These are phyloP conservation scores for Pseudovirgaria hyperparasitica DNA, from an alignment of 2,329 filamentous ascomycete genomes.

Conservation along the genomic window DNA sequence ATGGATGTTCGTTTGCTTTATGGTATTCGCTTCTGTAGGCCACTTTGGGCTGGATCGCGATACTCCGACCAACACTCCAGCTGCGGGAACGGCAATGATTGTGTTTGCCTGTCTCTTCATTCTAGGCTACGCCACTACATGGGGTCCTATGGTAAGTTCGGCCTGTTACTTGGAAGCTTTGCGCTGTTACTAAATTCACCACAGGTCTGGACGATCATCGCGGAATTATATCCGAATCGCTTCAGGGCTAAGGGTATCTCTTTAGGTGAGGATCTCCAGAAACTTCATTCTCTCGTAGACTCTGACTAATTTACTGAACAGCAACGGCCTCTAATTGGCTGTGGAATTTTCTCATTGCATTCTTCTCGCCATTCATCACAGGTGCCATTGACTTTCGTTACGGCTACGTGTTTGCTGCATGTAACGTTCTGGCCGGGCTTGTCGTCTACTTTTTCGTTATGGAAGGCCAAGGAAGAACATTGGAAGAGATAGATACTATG, in stretches of 20 bases:
- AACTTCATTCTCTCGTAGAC: no score
- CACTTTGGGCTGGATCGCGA: conserved; percentile 22
- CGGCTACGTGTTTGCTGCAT: conserved; percentile 26
- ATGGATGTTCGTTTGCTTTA: conserved; percentile 41
- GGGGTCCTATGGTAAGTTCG: conserved; percentile 17
- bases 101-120: conserved; percentile 25
- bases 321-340: conserved; percentile 23
- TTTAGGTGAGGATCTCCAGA: no score
- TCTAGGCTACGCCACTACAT: conserved; percentile 21
- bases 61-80: conserved; percentile 10
- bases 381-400: conserved; percentile 25
- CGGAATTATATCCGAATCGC: conserved; percentile 19
- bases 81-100: conserved; percentile 19
- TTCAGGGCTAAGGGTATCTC: conserved; percentile 21
- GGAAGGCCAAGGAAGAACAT: conserved; percentile 21
- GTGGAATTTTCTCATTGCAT: conserved; percentile 23
- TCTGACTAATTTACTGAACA: conserved; percentile 1
- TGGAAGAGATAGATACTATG: conserved; percentile 36
- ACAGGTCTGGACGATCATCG: conserved; percentile 20
- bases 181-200: conserved; percentile 3
- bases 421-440: conserved; percentile 18
- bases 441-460: conserved; percentile 28
- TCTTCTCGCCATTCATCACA: conserved; percentile 36
- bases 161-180: no score
- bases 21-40: conserved; percentile 38